Base-by-base conservation (phyloP, 129 eudicot species). In the Lactuca sativa region DNA sequence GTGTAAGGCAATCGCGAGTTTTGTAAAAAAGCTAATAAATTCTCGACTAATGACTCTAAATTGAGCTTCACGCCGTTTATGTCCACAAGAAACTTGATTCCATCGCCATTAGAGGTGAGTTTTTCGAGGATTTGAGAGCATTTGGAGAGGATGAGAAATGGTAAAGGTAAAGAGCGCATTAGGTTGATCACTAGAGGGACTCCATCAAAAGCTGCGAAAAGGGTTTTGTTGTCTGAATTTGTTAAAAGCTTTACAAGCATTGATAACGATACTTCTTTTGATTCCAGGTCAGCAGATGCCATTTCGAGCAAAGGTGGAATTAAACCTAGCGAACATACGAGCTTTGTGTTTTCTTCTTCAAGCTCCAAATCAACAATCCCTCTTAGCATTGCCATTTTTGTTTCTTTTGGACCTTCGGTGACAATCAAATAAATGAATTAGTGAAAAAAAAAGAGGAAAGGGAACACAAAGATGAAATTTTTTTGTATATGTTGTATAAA, bases 241-340 rank as follows among this genome's bases (percentile, higher is more conserved):
- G 54, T 55, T n/a, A 83, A 62, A 14, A 87, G 81, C 78, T 87
- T 84, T 34, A 56, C 80, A 9, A 87, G 80, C 61, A 76, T 56
- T 61, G 82, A 64, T 64, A 87, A 59, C 10, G 93, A 84, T 3
- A 87, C 38, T 59, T 87, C 86, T 64, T 84, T 87, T 4, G 89
- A 76, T 72, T 87, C 93, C 3, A 84, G 55, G 62, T 84, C 84
- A 69, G 81, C 73, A 48, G 81, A 76, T 58, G 73, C 82, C 93
- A 87, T 87, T 69, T 87, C 83, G 32, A 87, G 80, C 30, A 87
- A 80, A 4, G 87, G 81, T 49, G 80, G 85, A 60, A 87, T 76
- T 13, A 84, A 37, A 31, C 93, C 89, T 52, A 75, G 70, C 66
- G 77, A 83, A 37, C 89, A 85, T 12, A 87, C 74, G 47, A 69